Evolutionary conservation across 495 filamentous ascomycete species (phyloP).

Genomic region (Aspergillus biplanus): DNA sequence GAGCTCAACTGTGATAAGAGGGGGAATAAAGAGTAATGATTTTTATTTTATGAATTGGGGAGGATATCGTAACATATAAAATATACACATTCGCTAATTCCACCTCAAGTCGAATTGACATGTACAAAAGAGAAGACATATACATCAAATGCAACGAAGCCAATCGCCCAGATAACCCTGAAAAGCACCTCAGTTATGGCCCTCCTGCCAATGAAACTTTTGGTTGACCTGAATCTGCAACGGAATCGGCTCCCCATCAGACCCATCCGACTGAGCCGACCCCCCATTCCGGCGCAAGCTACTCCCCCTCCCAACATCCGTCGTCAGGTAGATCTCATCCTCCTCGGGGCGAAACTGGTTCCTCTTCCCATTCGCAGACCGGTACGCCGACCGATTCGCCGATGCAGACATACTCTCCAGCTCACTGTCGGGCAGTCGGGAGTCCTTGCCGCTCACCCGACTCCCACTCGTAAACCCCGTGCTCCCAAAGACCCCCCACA

Average conservation of each 20-base stretch:
- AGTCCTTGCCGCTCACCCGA: background rate
- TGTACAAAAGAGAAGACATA: too few relatives aligned
- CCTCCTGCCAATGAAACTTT: conserved; percentile 14
- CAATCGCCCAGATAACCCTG: too few relatives aligned
- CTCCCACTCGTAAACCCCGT: background rate
- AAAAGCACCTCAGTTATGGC: background rate
- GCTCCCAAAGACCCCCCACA: conserved; percentile 1
- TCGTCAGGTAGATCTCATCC: conserved; percentile 21
- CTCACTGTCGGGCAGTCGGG: background rate
- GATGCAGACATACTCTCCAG: conserved; percentile 1
- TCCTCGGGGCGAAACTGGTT: conserved; percentile 15
- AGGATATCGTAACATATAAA: too few relatives aligned
- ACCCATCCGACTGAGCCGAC: conserved; percentile 1
- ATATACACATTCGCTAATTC: too few relatives aligned
- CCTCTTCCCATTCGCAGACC: background rate
- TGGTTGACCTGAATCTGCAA: conserved; percentile 21
- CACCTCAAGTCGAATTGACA: too few relatives aligned
- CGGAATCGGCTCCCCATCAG: background rate
- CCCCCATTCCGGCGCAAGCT: background rate
- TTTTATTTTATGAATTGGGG: too few relatives aligned
- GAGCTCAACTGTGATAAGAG: too few relatives aligned
- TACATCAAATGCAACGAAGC: too few relatives aligned
- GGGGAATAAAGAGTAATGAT: too few relatives aligned
- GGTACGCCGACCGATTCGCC: conserved; percentile 10
- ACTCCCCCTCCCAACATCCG: conserved; percentile 7